Evolutionary conservation across 2,329 filamentous ascomycete genomes (phyloP).

Genomic region (Beauveria scarabaeidicola): DNA sequence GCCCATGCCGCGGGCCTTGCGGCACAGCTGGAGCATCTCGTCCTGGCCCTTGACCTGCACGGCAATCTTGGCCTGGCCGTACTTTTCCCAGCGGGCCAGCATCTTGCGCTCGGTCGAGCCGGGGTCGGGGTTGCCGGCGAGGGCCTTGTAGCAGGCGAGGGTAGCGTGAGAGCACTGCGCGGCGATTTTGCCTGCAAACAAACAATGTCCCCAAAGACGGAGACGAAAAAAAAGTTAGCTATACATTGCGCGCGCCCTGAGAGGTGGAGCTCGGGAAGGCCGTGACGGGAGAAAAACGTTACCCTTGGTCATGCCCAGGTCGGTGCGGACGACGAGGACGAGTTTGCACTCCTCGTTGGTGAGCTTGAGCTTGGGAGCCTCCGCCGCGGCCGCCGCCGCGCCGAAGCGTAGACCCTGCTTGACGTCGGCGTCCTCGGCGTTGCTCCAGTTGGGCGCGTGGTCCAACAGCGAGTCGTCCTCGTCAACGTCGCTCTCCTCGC

Average conservation of each 20-base stretch:
- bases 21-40: constrained; percentile 65
- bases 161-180: constrained; percentile 95
- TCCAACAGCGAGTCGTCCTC: constrained; percentile 51
- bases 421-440: constrained; percentile 50
- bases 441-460: constrained; percentile 60
- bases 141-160: constrained; percentile 89
- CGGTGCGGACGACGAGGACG: constrained; percentile 83
- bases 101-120: constrained; percentile 50
- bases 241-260: background rate
- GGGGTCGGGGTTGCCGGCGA: constrained; percentile 48
- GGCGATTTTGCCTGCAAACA: constrained; percentile 75
- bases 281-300: constrained; percentile 13
- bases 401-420: constrained; percentile 43
- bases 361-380: constrained; percentile 25
- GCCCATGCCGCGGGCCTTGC: constrained; percentile 72
- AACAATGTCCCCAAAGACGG: background rate
- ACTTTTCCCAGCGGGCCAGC: constrained; percentile 74
- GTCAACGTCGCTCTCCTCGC: constrained; percentile 60
- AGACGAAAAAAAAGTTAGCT: no score
- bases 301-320: constrained; percentile 98
- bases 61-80: constrained; percentile 89
- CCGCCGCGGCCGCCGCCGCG: constrained; percentile 14
- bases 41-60: constrained; percentile 83
- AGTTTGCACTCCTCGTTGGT: constrained; percentile 81
- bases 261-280: background rate